These are phyloP conservation scores for Rubroboletus pulcherrimus DNA, from an alignment of 768 basidiomycete genomes.

Conservation along the genomic window DNA sequence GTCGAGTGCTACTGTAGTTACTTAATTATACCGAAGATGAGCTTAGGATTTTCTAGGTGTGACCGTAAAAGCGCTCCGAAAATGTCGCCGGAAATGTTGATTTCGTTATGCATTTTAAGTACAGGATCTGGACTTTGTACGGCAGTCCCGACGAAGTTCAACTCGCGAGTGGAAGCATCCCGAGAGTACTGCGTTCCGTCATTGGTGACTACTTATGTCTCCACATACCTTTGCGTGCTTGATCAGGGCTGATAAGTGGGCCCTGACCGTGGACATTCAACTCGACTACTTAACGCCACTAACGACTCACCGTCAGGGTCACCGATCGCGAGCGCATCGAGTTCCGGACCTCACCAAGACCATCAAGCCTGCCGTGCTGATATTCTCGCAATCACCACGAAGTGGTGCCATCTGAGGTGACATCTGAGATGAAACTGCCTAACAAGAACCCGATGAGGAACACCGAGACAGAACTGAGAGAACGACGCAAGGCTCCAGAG, in stretches of 20 bases:
- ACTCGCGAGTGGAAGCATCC: too few relatives aligned
- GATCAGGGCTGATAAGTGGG: background rate
- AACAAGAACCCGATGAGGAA: slow-evolving; percentile 48
- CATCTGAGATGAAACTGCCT: slow-evolving; percentile 65
- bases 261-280: background rate
- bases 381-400: too few relatives aligned
- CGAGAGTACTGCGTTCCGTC: background rate
- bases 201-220: background rate
- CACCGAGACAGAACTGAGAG: too few relatives aligned
- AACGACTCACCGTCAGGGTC: background rate
- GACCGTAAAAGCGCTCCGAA: too few relatives aligned
- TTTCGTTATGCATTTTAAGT: too few relatives aligned
- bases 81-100: too few relatives aligned
- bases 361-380: background rate
- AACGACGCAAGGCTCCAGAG: too few relatives aligned
- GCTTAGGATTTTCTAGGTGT: slow-evolving; percentile 61
- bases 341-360: background rate
- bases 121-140: background rate
- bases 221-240: background rate
- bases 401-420: background rate
- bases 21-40: slow-evolving; percentile 5
- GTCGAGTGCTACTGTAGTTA: background rate
- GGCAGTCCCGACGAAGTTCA: background rate
- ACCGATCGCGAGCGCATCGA: background rate
- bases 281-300: too few relatives aligned